Percentiles rank a stretch among this genome's conserved stretches.
phyloP scores from a whole-genome alignment of 2,329 filamentous ascomycete species.

The Diaporthe destruens region DNA sequence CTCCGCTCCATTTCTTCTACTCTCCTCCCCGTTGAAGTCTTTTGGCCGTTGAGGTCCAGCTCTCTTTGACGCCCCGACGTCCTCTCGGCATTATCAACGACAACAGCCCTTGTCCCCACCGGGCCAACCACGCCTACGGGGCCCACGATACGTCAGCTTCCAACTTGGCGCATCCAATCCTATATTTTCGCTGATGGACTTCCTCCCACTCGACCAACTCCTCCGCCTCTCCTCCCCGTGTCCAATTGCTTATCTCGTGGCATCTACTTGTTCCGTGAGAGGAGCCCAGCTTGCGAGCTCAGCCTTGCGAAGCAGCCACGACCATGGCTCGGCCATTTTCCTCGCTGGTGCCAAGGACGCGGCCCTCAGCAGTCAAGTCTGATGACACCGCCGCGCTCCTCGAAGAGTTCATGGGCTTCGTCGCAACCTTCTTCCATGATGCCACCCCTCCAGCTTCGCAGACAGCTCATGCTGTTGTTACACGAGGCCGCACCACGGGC shows the following conservation, averaged over 20 bases:
- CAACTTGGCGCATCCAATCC: conserved; percentile 17
- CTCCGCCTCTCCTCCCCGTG: background rate
- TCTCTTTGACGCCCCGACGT: no score
- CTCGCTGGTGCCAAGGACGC: conserved; percentile 30
- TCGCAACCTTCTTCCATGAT: conserved; percentile 47
- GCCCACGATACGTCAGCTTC: conserved; percentile 30
- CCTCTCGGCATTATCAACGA: background rate
- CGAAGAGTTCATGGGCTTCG: conserved; percentile 47
- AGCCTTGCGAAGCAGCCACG: background rate
- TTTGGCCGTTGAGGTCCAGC: background rate
- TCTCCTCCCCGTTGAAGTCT: conserved; percentile 2
- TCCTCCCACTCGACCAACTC: conserved; percentile 17
- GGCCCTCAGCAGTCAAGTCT: conserved; percentile 4
- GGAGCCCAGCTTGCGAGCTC: background rate
- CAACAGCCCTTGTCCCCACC: background rate
- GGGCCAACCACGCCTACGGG: background rate
- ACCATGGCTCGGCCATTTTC: conserved; percentile 27
- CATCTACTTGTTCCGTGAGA: conserved; percentile 8
- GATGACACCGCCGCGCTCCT: conserved; percentile 41
- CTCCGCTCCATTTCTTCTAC: background rate
- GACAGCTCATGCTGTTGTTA: conserved; percentile 10
- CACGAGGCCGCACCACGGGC: conserved; percentile 23
- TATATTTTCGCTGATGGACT: conserved; percentile 35
- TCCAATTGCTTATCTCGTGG: conserved; percentile 6
- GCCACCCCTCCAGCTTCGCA: conserved; percentile 16